Percentiles rank a stretch among this genome's conserved stretches.
phyloP scores from a whole-genome alignment of 2,329 filamentous ascomycete species.

The Fusarium incarnatum region DNA sequence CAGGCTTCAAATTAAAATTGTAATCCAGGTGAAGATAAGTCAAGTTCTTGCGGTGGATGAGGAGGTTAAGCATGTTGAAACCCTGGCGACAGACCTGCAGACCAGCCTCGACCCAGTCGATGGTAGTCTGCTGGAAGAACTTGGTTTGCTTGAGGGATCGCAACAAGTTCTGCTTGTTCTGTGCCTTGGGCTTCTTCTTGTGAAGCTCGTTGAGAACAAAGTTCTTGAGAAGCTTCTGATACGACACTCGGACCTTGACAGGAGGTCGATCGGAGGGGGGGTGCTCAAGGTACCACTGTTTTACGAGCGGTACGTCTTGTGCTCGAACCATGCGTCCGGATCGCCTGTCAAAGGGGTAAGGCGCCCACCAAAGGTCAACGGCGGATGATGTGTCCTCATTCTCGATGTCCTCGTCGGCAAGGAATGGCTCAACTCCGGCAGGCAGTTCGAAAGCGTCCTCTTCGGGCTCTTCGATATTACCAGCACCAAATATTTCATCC shows the following conservation, averaged over 20 bases:
- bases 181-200: constrained; percentile 93
- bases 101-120: constrained; percentile 99
- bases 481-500: constrained; percentile 89
- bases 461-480: constrained; percentile 77
- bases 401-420: constrained; percentile 88
- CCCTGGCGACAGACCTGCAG: constrained; percentile 97
- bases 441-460: constrained; percentile 90
- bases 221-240: constrained; percentile 96
- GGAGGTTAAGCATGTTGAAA: constrained; percentile 98
- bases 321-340: constrained; percentile 97
- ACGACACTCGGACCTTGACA: constrained; percentile 97
- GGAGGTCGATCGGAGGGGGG: constrained; percentile 86
- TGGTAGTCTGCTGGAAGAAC: constrained; percentile 99
- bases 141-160: constrained; percentile 94
- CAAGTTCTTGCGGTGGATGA: constrained; percentile 98
- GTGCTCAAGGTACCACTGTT: constrained; percentile 98
- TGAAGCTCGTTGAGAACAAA: constrained; percentile 97
- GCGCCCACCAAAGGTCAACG: constrained; percentile 97
- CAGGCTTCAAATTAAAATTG: constrained; percentile 99
- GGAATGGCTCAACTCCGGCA: constrained; percentile 83
- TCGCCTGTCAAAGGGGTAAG: constrained; percentile 92
- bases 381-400: constrained; percentile 90
- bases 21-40: constrained; percentile 99
- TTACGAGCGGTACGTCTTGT: constrained; percentile 95
- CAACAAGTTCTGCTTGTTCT: constrained; percentile 93